These are phyloP conservation scores for Melanomma pulvis-pyrius DNA, from an alignment of 495 filamentous ascomycete genomes.

Conservation along the genomic window DNA sequence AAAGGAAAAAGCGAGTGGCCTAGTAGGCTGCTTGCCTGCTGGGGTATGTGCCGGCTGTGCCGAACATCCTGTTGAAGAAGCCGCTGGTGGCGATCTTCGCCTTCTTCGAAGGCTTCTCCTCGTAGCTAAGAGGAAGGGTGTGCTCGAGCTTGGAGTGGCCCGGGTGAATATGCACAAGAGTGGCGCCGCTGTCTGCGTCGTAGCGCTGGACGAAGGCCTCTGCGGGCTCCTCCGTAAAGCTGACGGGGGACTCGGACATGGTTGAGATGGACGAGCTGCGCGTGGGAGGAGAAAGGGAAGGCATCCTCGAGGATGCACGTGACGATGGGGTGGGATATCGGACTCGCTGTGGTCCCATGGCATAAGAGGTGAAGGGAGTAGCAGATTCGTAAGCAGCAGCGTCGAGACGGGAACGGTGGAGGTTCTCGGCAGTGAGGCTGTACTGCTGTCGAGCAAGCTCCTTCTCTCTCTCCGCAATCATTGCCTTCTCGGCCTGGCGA, in stretches of 20 bases:
- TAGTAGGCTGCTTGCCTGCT: constrained; percentile 30
- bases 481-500: constrained; percentile 44
- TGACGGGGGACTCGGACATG: constrained; percentile 37
- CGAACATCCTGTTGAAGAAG: constrained; percentile 47
- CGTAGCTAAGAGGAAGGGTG: constrained; percentile 31
- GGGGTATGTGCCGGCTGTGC: constrained; percentile 17
- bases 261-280: constrained; percentile 45
- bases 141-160: constrained; percentile 29
- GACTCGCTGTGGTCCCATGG: constrained; percentile 23
- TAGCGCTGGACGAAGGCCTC: constrained; percentile 46
- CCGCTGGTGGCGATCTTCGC: constrained; percentile 40
- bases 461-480: constrained; percentile 51
- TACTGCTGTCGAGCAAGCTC: constrained; percentile 46
- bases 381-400: constrained; percentile 26
- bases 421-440: constrained; percentile 37
- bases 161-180: constrained; percentile 44
- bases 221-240: constrained; percentile 30
- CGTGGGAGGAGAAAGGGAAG: constrained; percentile 49
- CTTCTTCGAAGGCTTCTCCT: constrained; percentile 47
- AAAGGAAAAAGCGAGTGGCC: constrained; percentile 35
- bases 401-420: constrained; percentile 37
- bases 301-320: constrained; percentile 44
- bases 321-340: constrained; percentile 33
- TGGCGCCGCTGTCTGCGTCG: constrained; percentile 44
- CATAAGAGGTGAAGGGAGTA: constrained; percentile 28